Conservation (phyloP, 208 protist genomes). For the Acanthamoeba healyi region DNA sequence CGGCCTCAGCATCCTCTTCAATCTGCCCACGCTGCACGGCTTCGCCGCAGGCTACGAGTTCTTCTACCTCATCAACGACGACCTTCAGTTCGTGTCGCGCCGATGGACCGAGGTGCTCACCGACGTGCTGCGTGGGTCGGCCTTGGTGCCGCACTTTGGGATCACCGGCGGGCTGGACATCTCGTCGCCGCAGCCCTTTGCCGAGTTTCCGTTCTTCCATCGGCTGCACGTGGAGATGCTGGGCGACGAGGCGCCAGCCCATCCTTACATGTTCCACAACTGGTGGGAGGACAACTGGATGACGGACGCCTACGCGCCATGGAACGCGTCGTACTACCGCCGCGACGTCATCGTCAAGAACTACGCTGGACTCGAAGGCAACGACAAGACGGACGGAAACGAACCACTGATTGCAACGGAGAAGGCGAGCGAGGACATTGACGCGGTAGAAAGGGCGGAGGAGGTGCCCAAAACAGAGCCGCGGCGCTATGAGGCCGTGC, state of each 20-base stretch:
- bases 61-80: conserved; percentile 65
- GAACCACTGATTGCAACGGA: too few relatives aligned
- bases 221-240: background rate
- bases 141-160: background rate
- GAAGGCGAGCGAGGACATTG: too few relatives aligned
- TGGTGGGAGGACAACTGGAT: conserved; percentile 67
- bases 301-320: conserved; percentile 3
- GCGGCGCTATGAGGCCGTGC: conserved; percentile 12
- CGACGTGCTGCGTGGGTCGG: background rate
- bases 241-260: conserved; percentile 25
- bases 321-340: conserved; percentile 7
- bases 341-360: conserved; percentile 6
- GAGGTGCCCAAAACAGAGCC: background rate
- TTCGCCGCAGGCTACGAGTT: conserved; percentile 32
- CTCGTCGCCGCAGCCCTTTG: conserved; percentile 21
- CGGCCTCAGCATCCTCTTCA: conserved; percentile 37
- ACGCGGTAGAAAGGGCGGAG: too few relatives aligned
- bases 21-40: conserved; percentile 17
- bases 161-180: conserved; percentile 55
- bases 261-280: conserved; percentile 55
- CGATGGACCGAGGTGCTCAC: conserved; percentile 12
- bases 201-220: conserved; percentile 52
- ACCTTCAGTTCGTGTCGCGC: background rate
- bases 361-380: background rate
- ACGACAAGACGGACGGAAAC: background rate